Conservation (phyloP, 768 basidiomycete species). For the Collybia nuda region DNA sequence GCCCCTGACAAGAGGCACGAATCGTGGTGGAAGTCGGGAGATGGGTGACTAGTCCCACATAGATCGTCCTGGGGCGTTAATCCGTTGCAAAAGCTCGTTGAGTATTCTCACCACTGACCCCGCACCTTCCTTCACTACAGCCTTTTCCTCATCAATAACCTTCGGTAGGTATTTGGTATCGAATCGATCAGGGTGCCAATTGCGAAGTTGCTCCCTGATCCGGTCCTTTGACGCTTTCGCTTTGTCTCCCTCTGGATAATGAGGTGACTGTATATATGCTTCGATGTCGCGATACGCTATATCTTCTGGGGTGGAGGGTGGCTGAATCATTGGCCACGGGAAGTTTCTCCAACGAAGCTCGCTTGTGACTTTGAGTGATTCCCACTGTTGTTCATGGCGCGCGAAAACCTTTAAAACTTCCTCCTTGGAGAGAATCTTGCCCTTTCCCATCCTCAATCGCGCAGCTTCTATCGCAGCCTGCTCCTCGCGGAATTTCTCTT, state of each 20-base stretch:
- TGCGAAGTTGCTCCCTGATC: conserved; percentile 70
- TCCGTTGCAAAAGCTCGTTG: conserved; percentile 64
- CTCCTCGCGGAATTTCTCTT: conserved; percentile 67
- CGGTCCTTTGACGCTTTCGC: conserved; percentile 62
- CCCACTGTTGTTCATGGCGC: conserved; percentile 64
- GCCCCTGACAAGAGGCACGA: background rate
- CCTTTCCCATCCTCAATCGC: conserved; percentile 46
- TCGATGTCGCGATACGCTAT: conserved; percentile 55
- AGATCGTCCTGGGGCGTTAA: conserved; percentile 32
- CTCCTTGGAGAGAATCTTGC: conserved; percentile 55
- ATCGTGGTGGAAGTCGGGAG: too few species aligned
- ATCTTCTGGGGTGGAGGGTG: conserved; percentile 57
- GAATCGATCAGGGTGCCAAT: conserved; percentile 86
- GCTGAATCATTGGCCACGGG: conserved; percentile 72
- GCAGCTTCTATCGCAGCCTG: conserved; percentile 65
- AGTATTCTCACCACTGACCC: conserved; percentile 70
- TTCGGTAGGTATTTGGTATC: conserved; percentile 66
- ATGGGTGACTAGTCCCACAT: background rate
- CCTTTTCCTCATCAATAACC: conserved; percentile 63
- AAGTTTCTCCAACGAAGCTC: conserved; percentile 64
- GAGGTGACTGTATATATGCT: conserved; percentile 60
- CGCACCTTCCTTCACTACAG: conserved; percentile 69
- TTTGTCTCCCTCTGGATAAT: conserved; percentile 53
- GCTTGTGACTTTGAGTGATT: conserved; percentile 36
- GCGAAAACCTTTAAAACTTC: conserved; percentile 57